These are phyloP conservation scores for Paraleonurus japonicus DNA, from an alignment of 257 asterid genomes.

Conservation along the genomic window DNA sequence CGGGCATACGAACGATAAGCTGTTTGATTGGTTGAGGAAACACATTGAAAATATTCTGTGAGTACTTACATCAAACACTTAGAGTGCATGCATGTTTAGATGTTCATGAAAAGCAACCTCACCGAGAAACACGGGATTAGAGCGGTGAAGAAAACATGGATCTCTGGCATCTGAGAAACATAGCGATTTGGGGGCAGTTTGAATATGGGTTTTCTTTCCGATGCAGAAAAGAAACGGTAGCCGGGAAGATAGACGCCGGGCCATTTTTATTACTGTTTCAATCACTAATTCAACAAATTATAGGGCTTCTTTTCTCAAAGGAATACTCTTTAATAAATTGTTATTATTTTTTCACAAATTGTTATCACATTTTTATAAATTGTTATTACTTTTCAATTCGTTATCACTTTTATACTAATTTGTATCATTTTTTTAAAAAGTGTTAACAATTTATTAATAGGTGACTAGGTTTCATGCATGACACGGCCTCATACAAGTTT, in stretches of 20 bases:
- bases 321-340: too few species aligned
- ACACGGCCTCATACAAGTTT: too few species aligned
- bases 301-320: too few species aligned
- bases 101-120: background rate
- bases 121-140: background rate
- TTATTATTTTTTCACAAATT: too few species aligned
- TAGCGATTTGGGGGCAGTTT: background rate
- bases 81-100: background rate
- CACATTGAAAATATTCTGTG: background rate
- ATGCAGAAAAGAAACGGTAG: background rate
- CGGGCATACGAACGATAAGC: slow-evolving; percentile 64
- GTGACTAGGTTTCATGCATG: too few species aligned
- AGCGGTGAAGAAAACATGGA: background rate
- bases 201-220: background rate
- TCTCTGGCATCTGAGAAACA: background rate
- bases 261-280: background rate
- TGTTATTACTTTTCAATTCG: too few species aligned
- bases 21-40: slow-evolving; percentile 25
- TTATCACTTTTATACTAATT: too few species aligned
- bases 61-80: slow-evolving; percentile 36
- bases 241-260: background rate
- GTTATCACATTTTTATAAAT: too few species aligned
- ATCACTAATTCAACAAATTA: background rate
- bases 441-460: too few species aligned
- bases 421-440: too few species aligned